Percentiles rank a stretch among this genome's conserved stretches.
Evolutionary conservation across 2,329 filamentous ascomycete species (phyloP).

Genomic region (Calonectria honghensis): DNA sequence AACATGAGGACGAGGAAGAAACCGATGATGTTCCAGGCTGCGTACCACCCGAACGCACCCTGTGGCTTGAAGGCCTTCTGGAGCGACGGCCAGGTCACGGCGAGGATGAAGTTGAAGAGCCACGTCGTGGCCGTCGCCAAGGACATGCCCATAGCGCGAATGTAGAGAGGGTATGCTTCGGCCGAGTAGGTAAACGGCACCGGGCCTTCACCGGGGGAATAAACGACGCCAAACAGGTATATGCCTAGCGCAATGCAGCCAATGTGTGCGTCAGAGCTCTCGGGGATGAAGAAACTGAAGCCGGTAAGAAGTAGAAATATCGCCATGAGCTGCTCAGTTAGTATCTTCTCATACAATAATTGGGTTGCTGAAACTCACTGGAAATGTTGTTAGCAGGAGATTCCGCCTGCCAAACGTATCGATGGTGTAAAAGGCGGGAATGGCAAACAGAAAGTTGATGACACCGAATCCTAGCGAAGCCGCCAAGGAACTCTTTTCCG

Average conservation of each 20-base stretch:
- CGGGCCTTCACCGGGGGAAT: constrained; percentile 58
- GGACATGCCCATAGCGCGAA: constrained; percentile 60
- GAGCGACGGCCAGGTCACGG: constrained; percentile 56
- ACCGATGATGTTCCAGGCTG: constrained; percentile 65
- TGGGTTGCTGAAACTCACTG: constrained; percentile 38
- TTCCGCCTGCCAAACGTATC: constrained; percentile 81
- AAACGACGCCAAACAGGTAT: constrained; percentile 58
- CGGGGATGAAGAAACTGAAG: constrained; percentile 52
- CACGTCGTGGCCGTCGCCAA: constrained; percentile 60
- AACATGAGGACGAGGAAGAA: constrained; percentile 68
- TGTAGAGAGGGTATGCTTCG: constrained; percentile 59
- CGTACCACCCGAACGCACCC: constrained; percentile 65
- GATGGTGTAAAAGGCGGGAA: constrained; percentile 57
- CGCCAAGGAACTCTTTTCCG: constrained; percentile 51
- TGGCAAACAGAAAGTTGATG: constrained; percentile 77
- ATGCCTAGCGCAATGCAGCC: constrained; percentile 55
- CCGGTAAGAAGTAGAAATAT: constrained; percentile 67
- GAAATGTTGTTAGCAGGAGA: constrained; percentile 61
- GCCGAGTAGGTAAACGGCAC: constrained; percentile 61
- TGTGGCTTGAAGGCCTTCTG: constrained; percentile 52
- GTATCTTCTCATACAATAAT: not conserved
- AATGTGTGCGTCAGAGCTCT: constrained; percentile 51
- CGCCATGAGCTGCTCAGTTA: constrained; percentile 69
- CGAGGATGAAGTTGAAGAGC: constrained; percentile 59
- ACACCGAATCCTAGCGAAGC: constrained; percentile 61